phyloP scores from a whole-genome alignment of 257 asterid species.

The Avicennia marina region DNA sequence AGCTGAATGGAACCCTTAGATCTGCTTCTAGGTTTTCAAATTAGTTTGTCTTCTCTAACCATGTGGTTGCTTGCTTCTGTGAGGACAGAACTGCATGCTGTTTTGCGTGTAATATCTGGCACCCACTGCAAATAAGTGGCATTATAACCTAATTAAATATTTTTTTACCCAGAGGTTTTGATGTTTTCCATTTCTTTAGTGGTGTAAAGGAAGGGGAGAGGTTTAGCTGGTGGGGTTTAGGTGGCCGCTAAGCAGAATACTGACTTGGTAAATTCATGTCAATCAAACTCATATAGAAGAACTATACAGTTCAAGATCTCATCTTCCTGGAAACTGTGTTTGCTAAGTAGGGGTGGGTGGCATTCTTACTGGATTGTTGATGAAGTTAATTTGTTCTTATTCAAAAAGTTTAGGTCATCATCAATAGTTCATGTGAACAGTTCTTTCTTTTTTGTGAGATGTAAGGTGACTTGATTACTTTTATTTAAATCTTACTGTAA shows the following conservation, averaged over 20 bases:
- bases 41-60: background rate
- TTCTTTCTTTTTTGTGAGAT: background rate
- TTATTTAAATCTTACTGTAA: background rate
- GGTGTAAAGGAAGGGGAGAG: background rate
- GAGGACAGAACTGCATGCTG: background rate
- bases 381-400: no score
- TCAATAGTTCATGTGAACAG: no score
- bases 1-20: background rate
- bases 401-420: no score
- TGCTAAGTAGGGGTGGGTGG: no score
- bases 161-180: background rate
- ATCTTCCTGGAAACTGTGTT: background rate
- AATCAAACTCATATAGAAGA: no score
- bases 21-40: no score
- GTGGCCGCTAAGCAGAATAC: no score
- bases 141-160: background rate
- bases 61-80: slow-evolving; percentile 6
- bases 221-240: slow-evolving; percentile 3
- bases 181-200: slow-evolving; percentile 1
- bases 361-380: no score
- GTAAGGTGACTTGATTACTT: background rate
- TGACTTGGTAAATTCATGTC: no score
- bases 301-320: background rate
- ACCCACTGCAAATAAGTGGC: background rate
- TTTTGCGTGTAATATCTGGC: background rate